Conservation (phyloP, 208 protist species). For the Angomonas ambiguus region DNA sequence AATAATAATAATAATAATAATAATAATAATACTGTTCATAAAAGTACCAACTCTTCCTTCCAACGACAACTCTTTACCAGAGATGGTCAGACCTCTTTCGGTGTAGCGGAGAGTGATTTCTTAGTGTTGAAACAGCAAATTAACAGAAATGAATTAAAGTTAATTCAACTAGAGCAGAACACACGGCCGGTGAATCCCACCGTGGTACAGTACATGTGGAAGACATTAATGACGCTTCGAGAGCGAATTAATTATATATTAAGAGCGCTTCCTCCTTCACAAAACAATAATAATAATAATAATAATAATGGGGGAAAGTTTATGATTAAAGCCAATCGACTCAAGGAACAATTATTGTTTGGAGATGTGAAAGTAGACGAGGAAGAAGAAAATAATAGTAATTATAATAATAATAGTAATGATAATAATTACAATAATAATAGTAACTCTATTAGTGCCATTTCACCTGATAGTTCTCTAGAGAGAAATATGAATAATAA, state of each 20-base stretch:
- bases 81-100: neutral
- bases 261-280: neutral
- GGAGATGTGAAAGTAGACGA: too few relatives aligned
- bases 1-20: too few relatives aligned
- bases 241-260: neutral
- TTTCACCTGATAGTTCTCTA: too few relatives aligned
- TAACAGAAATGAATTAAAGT: neutral
- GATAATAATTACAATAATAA: too few relatives aligned
- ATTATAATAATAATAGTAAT: too few relatives aligned
- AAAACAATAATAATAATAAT: neutral
- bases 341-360: too few relatives aligned
- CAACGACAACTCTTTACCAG: neutral
- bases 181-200: neutral
- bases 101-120: neutral
- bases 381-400: neutral
- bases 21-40: neutral
- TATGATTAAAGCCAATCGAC: neutral
- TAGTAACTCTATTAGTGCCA: too few relatives aligned
- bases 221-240: neutral
- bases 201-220: neutral
- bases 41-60: neutral
- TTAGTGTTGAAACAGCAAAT: neutral
- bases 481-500: neutral
- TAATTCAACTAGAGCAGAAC: neutral
- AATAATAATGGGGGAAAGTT: neutral